A percentile compares a stretch with the other conserved stretches of the same genome.
Evolutionary conservation across 1,139 yeast genomes (phyloP).

Genomic region (Scheffersomyces segobiensis): DNA sequence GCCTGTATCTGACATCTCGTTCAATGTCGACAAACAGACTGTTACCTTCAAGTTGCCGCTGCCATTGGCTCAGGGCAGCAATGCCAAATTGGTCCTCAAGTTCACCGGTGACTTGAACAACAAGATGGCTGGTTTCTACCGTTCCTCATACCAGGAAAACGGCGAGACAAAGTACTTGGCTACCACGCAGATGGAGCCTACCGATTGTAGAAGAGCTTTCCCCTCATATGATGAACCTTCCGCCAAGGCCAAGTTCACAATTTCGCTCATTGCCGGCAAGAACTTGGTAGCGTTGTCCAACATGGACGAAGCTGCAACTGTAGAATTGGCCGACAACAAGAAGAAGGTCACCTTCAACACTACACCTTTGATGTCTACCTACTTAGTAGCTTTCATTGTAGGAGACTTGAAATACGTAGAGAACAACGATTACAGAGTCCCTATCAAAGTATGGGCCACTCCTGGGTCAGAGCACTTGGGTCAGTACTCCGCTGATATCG

Average conservation of each 20-base stretch:
- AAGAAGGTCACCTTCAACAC: constrained; percentile 49
- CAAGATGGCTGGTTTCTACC: constrained; percentile 76
- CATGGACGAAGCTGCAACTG: constrained; percentile 66
- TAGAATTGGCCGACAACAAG: constrained; percentile 42
- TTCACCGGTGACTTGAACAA: constrained; percentile 69
- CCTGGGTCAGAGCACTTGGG: constrained; percentile 55
- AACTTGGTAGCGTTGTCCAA: constrained; percentile 71
- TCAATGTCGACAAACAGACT: constrained; percentile 60
- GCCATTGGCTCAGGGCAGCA: constrained; percentile 44
- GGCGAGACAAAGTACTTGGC: constrained; percentile 67
- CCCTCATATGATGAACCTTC: constrained; percentile 85
- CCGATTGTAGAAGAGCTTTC: constrained; percentile 82
- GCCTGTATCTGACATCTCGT: constrained; percentile 27
- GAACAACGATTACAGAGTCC: constrained; percentile 31
- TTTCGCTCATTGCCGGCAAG: constrained; percentile 60
- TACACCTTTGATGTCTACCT: constrained; percentile 20
- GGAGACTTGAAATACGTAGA: constrained; percentile 37
- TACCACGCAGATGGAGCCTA: constrained; percentile 84
- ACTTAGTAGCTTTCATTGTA: constrained; percentile 29
- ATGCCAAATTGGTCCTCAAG: constrained; percentile 47
- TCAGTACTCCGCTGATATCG: constrained; percentile 48
- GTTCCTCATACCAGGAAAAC: constrained; percentile 67
- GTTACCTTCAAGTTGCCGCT: constrained; percentile 61
- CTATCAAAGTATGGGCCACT: constrained; percentile 56
- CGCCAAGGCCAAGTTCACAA: constrained; percentile 70